These are phyloP conservation scores for Akanthomyces dipterigenus DNA, from an alignment of 2,329 filamentous ascomycete genomes.

Conservation along the genomic window DNA sequence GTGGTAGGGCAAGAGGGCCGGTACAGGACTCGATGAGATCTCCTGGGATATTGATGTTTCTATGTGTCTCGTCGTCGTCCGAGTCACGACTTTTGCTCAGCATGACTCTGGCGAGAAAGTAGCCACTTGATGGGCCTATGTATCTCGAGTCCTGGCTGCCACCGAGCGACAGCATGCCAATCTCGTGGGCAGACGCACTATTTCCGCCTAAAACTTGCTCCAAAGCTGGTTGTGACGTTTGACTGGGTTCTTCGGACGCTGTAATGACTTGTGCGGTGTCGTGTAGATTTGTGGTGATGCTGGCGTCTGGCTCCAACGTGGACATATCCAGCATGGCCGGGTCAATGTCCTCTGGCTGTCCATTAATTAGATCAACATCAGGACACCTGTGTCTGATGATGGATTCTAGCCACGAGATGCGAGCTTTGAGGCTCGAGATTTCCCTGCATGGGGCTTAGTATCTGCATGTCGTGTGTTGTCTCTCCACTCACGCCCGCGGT, in stretches of 20 bases:
- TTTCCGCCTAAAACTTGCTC: constrained; percentile 15
- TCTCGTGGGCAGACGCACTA: constrained; percentile 38
- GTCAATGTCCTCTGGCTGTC: not conserved
- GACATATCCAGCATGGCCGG: not conserved
- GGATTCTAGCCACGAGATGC: constrained; percentile 40
- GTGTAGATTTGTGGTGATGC: not conserved
- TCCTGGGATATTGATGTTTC: constrained; percentile 16
- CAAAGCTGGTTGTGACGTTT: not conserved
- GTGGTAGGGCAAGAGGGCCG: constrained; percentile 26
- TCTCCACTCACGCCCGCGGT: constrained; percentile 32
- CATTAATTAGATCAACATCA: constrained; percentile 30
- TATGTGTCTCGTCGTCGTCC: not conserved
- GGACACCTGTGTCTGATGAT: constrained; percentile 35
- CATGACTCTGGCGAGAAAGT: constrained; percentile 44
- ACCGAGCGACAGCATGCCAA: constrained; percentile 45
- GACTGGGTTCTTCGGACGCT: not conserved
- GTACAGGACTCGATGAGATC: constrained; percentile 27
- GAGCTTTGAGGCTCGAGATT: constrained; percentile 30
- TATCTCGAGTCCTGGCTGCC: constrained; percentile 42
- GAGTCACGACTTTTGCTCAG: constrained; percentile 25
- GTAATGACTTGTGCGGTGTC: constrained; percentile 13
- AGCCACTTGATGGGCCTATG: constrained; percentile 49
- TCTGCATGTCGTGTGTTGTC: not conserved
- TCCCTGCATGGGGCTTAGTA: not conserved
- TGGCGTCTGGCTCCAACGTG: constrained; percentile 16